These are phyloP conservation scores for Creolimax fragrantissima DNA, from an alignment of 78 protist genomes.

Conservation along the genomic window DNA sequence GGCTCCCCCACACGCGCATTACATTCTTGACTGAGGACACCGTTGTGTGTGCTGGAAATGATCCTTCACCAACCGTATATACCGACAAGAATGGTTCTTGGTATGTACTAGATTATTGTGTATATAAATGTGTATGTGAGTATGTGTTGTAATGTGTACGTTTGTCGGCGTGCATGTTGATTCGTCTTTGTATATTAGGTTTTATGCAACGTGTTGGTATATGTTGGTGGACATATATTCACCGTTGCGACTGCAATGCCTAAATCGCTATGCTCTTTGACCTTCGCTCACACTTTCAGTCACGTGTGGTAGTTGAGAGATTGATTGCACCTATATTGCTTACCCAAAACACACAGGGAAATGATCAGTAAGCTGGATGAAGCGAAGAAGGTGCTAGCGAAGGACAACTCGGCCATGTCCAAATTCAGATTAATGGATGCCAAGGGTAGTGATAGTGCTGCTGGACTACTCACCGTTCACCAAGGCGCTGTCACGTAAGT, in stretches of 20 bases:
- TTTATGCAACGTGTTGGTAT: not conserved
- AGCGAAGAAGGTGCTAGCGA: conserved; percentile 41
- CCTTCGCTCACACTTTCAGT: no score
- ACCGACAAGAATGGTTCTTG: conserved; percentile 40
- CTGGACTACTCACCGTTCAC: conserved; percentile 51
- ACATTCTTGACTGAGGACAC: conserved; percentile 44
- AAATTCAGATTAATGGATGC: conserved; percentile 15
- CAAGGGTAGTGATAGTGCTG: not conserved
- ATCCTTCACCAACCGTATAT: conserved; percentile 50
- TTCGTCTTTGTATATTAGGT: not conserved
- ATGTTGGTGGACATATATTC: not conserved
- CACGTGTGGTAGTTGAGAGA: no score
- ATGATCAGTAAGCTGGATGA: not conserved
- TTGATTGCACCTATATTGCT: no score
- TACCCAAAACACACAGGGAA: not conserved
- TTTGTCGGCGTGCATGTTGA: not conserved
- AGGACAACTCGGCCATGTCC: conserved; percentile 27
- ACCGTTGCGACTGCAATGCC: no score
- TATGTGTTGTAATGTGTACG: not conserved
- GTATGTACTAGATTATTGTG: conserved; percentile 13
- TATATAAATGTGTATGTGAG: not conserved
- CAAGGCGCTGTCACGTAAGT: conserved; percentile 66
- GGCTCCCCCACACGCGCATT: conserved; percentile 54
- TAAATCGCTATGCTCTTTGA: no score
- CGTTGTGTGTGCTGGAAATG: conserved; percentile 67